Evolutionary conservation across 352 stramenopile genomes (phyloP).

Genomic region (Plasmopara halstedii): DNA sequence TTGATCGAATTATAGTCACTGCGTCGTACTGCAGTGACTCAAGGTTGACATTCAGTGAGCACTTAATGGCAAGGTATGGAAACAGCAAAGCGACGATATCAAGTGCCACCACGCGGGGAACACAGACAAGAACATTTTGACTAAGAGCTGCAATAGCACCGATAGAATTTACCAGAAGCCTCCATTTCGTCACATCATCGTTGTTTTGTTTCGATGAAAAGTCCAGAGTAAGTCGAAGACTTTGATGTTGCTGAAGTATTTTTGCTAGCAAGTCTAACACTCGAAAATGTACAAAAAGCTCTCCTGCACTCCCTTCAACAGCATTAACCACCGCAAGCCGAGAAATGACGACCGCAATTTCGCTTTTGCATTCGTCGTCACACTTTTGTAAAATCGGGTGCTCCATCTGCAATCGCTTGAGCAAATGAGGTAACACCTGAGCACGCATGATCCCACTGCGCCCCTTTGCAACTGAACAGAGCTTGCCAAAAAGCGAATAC

Average conservation of each 20-base stretch:
- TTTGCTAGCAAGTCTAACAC: constrained; percentile 44
- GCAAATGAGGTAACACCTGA: constrained; percentile 52
- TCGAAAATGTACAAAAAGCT: constrained; percentile 61
- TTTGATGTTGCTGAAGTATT: constrained; percentile 14
- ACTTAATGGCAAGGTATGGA: constrained; percentile 18
- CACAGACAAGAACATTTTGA: constrained; percentile 53
- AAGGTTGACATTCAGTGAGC: constrained; percentile 14
- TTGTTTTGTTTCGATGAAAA: constrained; percentile 13
- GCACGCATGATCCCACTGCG: constrained; percentile 45
- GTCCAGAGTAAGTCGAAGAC: constrained; percentile 3
- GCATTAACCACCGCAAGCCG: constrained; percentile 45
- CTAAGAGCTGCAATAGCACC: constrained; percentile 48
- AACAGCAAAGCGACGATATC: constrained; percentile 32
- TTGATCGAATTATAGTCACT: constrained; percentile 35
- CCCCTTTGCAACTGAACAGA: constrained; percentile 56
- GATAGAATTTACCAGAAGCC: constrained; percentile 38
- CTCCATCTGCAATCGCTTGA: constrained; percentile 61
- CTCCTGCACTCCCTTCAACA: constrained; percentile 54
- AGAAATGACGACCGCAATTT: constrained; percentile 51
- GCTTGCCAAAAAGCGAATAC: constrained; percentile 52
- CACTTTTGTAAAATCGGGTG: constrained; percentile 6
- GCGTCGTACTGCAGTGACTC: constrained; percentile 40
- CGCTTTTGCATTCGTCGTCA: constrained; percentile 54
- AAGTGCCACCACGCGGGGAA: constrained; percentile 40
- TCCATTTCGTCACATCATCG: constrained; percentile 22